These are phyloP conservation scores for Cercospora brassicicola DNA, from an alignment of 2,329 filamentous ascomycete genomes.

Conservation along the genomic window DNA sequence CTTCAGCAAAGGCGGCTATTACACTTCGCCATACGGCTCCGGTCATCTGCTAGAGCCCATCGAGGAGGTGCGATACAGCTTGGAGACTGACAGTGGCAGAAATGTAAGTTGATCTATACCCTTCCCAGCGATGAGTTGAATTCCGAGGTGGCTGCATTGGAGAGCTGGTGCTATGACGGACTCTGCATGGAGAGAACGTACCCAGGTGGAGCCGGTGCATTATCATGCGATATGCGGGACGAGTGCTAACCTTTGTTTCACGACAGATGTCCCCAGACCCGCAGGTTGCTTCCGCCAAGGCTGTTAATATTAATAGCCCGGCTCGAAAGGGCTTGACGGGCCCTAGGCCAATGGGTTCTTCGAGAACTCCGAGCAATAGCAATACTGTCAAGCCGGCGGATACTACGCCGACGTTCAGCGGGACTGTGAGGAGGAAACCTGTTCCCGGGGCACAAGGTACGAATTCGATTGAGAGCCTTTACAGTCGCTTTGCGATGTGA, in stretches of 20 bases:
- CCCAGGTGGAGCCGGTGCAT: background rate
- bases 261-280: conserved; percentile 34
- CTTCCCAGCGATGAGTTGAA: background rate
- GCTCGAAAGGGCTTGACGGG: conserved; percentile 47
- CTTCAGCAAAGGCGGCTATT: conserved; percentile 38
- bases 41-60: conserved; percentile 51
- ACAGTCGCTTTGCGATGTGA: conserved; percentile 8
- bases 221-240: background rate
- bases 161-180: background rate
- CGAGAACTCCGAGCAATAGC: conserved; percentile 22
- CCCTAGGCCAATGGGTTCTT: conserved; percentile 48
- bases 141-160: background rate
- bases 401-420: conserved; percentile 2
- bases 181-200: background rate
- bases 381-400: conserved; percentile 25
- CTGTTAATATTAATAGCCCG: conserved; percentile 37
- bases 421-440: conserved; percentile 35
- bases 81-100: conserved; percentile 48
- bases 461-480: conserved; percentile 12
- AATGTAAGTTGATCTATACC: conserved; percentile 26
- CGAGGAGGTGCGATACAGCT: conserved; percentile 52
- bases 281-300: conserved; percentile 29
- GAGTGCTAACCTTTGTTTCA: conserved; percentile 5
- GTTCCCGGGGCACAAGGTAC: conserved; percentile 32
- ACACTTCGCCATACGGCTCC: conserved; percentile 40